Evolutionary conservation across 768 basidiomycete species (phyloP), one percentile per base, ranked within the genome.

Genomic region (Psilocybe azurescens): DNA sequence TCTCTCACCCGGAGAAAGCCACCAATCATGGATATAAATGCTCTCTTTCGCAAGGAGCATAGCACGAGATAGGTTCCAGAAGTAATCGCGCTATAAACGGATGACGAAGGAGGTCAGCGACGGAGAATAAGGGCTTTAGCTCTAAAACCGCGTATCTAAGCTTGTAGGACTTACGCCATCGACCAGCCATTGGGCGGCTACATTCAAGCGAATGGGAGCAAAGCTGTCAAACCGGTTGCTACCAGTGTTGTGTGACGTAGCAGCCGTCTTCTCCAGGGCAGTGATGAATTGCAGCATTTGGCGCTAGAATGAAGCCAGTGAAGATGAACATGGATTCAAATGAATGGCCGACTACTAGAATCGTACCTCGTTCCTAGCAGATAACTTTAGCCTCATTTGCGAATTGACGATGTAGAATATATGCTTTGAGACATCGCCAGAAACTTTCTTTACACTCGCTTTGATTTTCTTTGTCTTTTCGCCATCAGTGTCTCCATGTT

Each of bases 271-370:
- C 72, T 98, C 92, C 60, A 99, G 78, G 0, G 93, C 92, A 6
- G 95, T 91, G 53, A 99, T 95, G 86, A 95, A 99, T 73, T 99
- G 97, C 59, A 94, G 79, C 94, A 98, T 97, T 81, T 97, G 95
- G 18, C 97, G 86, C 91, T 93, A 48, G 24, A 48, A 24, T 24
- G 24, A 53, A 53, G 28, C 24, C 14, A 41, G 38, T 1, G 6
- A 28, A 33, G 18, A 49, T 36, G 58, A 47, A 46, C 33, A 61
- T 33, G 36, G 51, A 13, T 30, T 44, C 8, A 50, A 56, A 24
- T 29, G 55, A 9, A 39, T 10, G 11, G 16, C 4, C 30, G 47
- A 60, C 24, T 33, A 46, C 32, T 32, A 24, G 41, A 13, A 6
- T 13, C 65, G 39, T 49, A 91, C 93, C 78, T 97, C 93, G 71